Evolutionary conservation across 106 monocot genomes (phyloP).

Genomic region (Dendrobium nobile): DNA sequence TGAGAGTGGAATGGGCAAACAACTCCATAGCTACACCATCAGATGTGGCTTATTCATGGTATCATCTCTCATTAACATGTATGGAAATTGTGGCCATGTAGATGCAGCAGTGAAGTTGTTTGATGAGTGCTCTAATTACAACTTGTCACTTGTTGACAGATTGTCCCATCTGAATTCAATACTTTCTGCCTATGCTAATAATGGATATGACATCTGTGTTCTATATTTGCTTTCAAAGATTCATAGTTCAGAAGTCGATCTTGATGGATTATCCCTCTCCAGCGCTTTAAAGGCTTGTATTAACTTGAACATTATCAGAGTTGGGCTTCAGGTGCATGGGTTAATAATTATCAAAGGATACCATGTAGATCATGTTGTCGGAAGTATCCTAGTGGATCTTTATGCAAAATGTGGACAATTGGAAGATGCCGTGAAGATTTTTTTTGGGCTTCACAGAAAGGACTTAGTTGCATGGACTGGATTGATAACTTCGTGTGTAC

Average conservation of each 20-base stretch:
- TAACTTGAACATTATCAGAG: conserved; percentile 19
- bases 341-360: conserved; percentile 31
- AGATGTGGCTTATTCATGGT: conserved; percentile 26
- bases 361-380: conserved; percentile 38
- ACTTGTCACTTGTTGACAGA: conserved; percentile 10
- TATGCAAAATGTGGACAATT: conserved; percentile 45
- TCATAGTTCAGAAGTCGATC: conserved; percentile 22
- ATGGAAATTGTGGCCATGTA: conserved; percentile 35
- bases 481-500: conserved; percentile 38
- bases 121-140: conserved; percentile 15
- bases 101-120: conserved; percentile 31
- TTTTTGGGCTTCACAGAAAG: conserved; percentile 30
- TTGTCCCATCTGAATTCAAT: conserved; percentile 50
- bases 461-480: conserved; percentile 53
- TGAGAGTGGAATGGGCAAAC: conserved; percentile 22
- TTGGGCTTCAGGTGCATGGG: conserved; percentile 51
- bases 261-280: conserved; percentile 56
- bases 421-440: conserved; percentile 33
- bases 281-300: conserved; percentile 40
- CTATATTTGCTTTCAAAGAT: conserved; percentile 46
- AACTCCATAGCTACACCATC: conserved; percentile 48
- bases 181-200: conserved; percentile 42
- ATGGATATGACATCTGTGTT: conserved; percentile 28
- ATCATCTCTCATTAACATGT: conserved; percentile 71
- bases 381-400: conserved; percentile 44